Evolutionary conservation across 169 alveolate species (phyloP).

Genomic region (Cyclospora cayetanensis): DNA sequence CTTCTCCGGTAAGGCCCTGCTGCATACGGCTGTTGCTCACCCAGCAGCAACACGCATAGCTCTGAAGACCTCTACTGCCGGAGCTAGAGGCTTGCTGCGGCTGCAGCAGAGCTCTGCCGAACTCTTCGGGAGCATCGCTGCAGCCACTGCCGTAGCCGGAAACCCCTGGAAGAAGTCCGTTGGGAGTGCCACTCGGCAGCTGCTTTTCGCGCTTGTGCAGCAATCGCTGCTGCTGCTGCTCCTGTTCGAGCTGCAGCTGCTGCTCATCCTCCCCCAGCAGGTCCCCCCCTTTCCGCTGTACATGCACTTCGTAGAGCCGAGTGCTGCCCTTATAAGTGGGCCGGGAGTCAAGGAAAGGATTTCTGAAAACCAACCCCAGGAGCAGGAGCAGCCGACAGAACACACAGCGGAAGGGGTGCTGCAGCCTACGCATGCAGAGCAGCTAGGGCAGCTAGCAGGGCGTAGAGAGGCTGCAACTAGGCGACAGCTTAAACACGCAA

Average conservation of each 20-base stretch:
- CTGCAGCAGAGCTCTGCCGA: not conserved
- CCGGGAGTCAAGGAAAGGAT: constrained; percentile 46
- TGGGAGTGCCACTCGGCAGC: not conserved
- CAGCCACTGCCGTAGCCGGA: constrained; percentile 5
- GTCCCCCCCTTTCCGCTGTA: constrained; percentile 47
- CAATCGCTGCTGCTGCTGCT: constrained; percentile 20
- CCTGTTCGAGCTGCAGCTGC: constrained; percentile 30
- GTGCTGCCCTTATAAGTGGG: constrained; percentile 59
- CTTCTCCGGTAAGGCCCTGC: too few species aligned
- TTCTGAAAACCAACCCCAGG: not conserved
- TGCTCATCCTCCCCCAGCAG: constrained; percentile 38
- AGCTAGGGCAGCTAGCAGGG: not conserved
- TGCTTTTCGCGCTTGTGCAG: constrained; percentile 5
- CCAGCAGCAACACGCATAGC: not conserved
- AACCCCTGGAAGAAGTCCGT: constrained; percentile 12
- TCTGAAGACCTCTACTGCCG: too few species aligned
- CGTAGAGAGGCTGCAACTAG: not conserved
- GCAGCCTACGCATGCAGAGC: not conserved
- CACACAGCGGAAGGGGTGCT: not conserved
- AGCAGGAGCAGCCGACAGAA: constrained; percentile 12
- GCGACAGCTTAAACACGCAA: not conserved
- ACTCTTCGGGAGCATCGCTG: not conserved
- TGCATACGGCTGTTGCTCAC: not conserved
- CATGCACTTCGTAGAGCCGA: constrained; percentile 33
- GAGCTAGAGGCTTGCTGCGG: too few species aligned